Evolutionary conservation across 495 filamentous ascomycete species (phyloP), one percentile per base, ranked within the genome.

Genomic region (Xylaria scruposa): DNA sequence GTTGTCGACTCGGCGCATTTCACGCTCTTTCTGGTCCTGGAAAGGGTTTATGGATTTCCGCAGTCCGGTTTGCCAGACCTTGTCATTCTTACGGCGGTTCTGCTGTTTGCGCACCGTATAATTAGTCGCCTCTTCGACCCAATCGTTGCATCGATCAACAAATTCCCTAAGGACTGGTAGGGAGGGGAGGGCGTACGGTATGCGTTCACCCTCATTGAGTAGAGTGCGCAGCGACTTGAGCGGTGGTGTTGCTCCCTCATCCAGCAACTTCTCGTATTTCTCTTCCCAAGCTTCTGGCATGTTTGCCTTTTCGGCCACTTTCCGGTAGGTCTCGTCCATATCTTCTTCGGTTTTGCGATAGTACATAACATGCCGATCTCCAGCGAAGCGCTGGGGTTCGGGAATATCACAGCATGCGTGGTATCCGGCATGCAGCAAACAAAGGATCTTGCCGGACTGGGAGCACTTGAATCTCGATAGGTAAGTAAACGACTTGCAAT

Each of bases 101-200:
- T 98, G 95, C 83, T 98, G 96, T 84, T 99, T 99, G 62, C 96
- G 92, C 72, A 95, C 94, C 74, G 95, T 97, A 86, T 96, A 99
- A 80, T 94, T 97, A 73, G 92, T 94, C 70, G 96, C 96, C 83
- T 98, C 95, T 73, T 99, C 96, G 73, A 98, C 94, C 93, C 97
- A 97, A 80, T 97, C 95, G 82, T 97, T 96, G 84, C 95, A 97
- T 75, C 92, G 91, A 75, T 97, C 93, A 80, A 98, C 96, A 84
- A 95, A 98, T 72, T 88, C 86, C 83, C 90, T 92, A 78, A 99
- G 89, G 77, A 90, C 87, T 75, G 91, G 88, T 69, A 99, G 86
- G 73, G 94, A 93, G 73, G 92, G 89, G 71, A 99, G 87, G 73
- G 95, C 93, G 86, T 93, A 97, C 70, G 95, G 94, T 79, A 98